These are phyloP conservation scores for Leishmania turanica DNA, from an alignment of 208 protist genomes.

Conservation along the genomic window DNA sequence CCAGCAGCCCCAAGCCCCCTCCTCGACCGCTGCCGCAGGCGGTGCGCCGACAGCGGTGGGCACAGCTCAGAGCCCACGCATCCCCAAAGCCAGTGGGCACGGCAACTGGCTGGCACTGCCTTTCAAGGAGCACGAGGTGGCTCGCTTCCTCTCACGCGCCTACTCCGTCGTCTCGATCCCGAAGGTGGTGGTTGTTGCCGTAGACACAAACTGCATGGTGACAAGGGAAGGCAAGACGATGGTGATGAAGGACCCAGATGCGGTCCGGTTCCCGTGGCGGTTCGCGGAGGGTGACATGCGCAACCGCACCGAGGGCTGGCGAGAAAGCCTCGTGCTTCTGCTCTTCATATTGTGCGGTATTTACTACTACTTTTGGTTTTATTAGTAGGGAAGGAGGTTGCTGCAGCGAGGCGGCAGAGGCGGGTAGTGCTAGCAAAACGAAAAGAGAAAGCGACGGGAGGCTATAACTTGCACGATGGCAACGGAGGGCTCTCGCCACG, in stretches of 20 bases:
- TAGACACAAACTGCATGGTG: conserved; percentile 41
- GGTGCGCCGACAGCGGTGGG: not conserved
- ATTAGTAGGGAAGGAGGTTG: not conserved
- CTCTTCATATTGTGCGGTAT: conserved; percentile 10
- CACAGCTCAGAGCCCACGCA: conserved; percentile 2
- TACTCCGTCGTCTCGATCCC: conserved; percentile 45
- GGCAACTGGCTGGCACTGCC: conserved; percentile 58
- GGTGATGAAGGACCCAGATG: conserved; percentile 39
- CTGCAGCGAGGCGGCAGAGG: not conserved
- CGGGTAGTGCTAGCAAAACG: not conserved
- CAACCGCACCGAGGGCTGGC: not conserved
- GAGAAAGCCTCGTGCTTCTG: conserved; percentile 11
- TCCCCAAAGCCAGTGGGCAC: conserved; percentile 36
- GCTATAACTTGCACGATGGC: not conserved
- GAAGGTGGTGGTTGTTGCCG: conserved; percentile 44
- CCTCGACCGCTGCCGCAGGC: not conserved
- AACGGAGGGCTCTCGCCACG: not conserved
- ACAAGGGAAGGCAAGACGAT: conserved; percentile 39
- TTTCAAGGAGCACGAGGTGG: conserved; percentile 40
- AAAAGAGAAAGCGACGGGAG: not conserved
- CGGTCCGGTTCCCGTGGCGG: conserved; percentile 48
- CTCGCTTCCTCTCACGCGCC: conserved; percentile 22
- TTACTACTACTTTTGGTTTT: conserved; percentile 32
- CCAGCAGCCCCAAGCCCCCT: not conserved
- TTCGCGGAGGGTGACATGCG: conserved; percentile 32